Evolutionary conservation across 78 protist genomes (phyloP), one percentile per base, ranked within the genome.

Genomic region (Tieghemostelium lacteum): DNA sequence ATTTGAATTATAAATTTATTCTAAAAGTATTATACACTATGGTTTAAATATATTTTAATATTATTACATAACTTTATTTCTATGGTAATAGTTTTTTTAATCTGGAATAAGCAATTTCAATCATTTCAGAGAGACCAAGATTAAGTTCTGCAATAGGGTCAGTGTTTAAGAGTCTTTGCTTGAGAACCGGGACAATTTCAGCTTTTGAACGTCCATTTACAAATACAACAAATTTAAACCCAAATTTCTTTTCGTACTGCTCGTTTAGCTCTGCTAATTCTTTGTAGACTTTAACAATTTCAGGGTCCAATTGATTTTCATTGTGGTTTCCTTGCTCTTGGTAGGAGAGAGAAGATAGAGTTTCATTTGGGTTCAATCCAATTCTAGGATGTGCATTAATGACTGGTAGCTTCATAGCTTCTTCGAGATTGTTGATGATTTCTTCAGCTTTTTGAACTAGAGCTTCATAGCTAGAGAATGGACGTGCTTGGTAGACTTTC

Each of bases 371-470:
- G 12, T 55, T 66, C 12, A 29, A 22, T 66, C 88, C 88, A 40
- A 80, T 80, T 37, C 76, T 50, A 66, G 88, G 76, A 67, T 80
- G 88, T 54, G 88, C 49, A 40, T 80, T 80, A n/a, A 80, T 52
- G 2, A 64, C 65, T 12, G 7, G 50, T 31, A 67, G n/a, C 28
- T 67, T 49, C 3, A 66, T 70, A 5, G 3, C 33, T 5, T 22
- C 57, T 19, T 12, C 17, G 0, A 50, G 24, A 20, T 57, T 17
- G 17, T 34, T n/a, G n/a, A 80, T 80, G 55, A 80, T 67, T 12
- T n/a, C 8, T 22, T 50, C 29, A 1, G 76, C 75, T 17, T n/a
- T 16, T 17, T 50, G 29, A 2, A 80, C 29, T 1, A 80, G 42
- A 16, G 45, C 50, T 34, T 67, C 36, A 28, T 55, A 80, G 0